Conservation (phyloP, 352 stramenopile species). For the Phytophthora tubulina region DNA sequence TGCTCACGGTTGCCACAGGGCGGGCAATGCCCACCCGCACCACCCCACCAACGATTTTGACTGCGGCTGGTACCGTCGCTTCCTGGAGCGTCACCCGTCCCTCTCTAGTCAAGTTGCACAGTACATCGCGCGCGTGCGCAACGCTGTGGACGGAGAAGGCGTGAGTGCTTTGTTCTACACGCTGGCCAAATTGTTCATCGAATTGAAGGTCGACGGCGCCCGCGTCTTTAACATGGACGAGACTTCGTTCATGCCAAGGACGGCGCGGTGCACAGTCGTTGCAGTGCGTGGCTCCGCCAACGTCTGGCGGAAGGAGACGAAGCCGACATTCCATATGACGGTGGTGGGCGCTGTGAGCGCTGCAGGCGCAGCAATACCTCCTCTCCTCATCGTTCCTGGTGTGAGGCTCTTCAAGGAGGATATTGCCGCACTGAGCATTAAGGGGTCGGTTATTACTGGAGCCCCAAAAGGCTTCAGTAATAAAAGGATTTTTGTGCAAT, state of each 20-base stretch:
- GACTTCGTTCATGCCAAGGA: neutral
- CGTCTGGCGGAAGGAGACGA: neutral
- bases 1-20: no score
- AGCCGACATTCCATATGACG: neutral
- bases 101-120: no score
- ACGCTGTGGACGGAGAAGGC: no score
- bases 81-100: no score
- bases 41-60: no score
- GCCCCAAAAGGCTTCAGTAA: neutral
- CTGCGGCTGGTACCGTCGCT: no score
- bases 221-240: neutral
- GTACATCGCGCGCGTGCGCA: no score
- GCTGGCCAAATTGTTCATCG: neutral
- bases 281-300: conserved; percentile 4
- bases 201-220: neutral
- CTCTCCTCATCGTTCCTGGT: neutral
- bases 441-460: neutral
- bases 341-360: neutral
- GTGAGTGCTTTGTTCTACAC: neutral
- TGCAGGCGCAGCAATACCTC: neutral
- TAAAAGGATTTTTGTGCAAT: neutral
- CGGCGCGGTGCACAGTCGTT: neutral
- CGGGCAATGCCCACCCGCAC: no score
- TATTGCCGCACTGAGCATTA: neutral
- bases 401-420: neutral